These are phyloP conservation scores for Rosellinia necatrix DNA, from an alignment of 2,329 filamentous ascomycete genomes.

Conservation along the genomic window DNA sequence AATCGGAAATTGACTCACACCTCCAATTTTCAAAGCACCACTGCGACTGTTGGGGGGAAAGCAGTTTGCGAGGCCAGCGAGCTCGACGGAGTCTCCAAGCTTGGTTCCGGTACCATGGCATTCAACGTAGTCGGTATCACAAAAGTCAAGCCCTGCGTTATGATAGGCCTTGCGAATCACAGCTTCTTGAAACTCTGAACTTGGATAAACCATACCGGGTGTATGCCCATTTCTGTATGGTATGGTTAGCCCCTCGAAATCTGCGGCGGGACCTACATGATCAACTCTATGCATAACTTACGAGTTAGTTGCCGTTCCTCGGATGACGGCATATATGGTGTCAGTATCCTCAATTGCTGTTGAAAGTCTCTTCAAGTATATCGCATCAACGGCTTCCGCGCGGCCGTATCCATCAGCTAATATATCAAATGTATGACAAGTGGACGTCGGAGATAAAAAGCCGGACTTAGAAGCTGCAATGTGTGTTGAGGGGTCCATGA, in stretches of 20 bases:
- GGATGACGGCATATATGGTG: constrained; percentile 28
- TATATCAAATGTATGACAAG: constrained; percentile 29
- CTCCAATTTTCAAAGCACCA: neutral
- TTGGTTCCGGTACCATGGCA: constrained; percentile 38
- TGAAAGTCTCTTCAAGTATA: constrained; percentile 28
- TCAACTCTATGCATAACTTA: neutral
- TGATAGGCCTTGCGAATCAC: constrained; percentile 44
- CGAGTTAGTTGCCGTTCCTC: constrained; percentile 11
- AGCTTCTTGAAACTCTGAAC: constrained; percentile 37
- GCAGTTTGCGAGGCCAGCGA: neutral
- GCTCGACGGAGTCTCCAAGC: neutral
- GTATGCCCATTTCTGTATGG: neutral
- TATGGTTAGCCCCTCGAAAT: neutral
- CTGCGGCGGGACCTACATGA: too few species aligned
- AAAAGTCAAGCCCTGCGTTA: constrained; percentile 35
- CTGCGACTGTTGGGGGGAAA: neutral
- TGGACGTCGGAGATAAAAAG: constrained; percentile 24
- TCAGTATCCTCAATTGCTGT: constrained; percentile 17
- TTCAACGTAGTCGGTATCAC: constrained; percentile 37
- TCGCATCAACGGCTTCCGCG: constrained; percentile 25
- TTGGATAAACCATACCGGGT: constrained; percentile 13
- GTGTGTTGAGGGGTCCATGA: constrained; percentile 29
- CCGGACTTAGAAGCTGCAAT: constrained; percentile 25
- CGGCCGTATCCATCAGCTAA: constrained; percentile 34
- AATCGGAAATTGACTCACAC: neutral